A percentile compares a stretch with the other conserved stretches of the same genome.
These are phyloP conservation scores for Sugiyamaella castrensis DNA, from an alignment of 1,139 yeast species.

Conservation along the genomic window DNA sequence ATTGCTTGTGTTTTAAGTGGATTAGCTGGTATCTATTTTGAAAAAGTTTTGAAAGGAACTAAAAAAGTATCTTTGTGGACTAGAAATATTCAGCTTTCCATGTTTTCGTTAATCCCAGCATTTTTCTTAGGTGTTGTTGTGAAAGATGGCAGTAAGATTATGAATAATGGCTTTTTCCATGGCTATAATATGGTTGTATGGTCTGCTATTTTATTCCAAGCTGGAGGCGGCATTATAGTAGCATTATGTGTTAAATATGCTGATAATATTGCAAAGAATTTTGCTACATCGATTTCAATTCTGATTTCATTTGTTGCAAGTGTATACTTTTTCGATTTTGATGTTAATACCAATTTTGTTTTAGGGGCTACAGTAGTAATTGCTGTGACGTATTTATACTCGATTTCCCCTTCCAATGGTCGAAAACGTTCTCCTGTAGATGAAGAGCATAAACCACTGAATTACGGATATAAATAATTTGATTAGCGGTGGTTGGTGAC, in stretches of 20 bases:
- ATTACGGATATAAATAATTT: too few species aligned
- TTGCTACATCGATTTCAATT: conserved; percentile 44
- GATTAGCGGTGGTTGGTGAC: too few species aligned
- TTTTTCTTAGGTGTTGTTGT: conserved; percentile 38
- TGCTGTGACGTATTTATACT: conserved; percentile 40
- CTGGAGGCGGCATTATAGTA: conserved; percentile 43
- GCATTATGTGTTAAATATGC: conserved; percentile 45
- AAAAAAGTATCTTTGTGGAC: conserved; percentile 40
- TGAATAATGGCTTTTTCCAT: conserved; percentile 40
- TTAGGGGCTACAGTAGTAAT: conserved; percentile 41
- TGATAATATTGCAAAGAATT: conserved; percentile 44
- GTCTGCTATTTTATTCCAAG: conserved; percentile 41
- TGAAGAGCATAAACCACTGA: conserved; percentile 7
- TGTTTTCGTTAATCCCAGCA: conserved; percentile 43
- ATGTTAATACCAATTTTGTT: conserved; percentile 37
- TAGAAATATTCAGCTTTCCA: conserved; percentile 41
- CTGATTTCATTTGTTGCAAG: conserved; percentile 41
- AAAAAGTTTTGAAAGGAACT: conserved; percentile 42
- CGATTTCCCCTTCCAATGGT: conserved; percentile 14
- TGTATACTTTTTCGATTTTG: conserved; percentile 38
- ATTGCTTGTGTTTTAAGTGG: conserved; percentile 42
- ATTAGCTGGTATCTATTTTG: conserved; percentile 45
- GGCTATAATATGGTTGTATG: conserved; percentile 42
- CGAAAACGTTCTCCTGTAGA: background rate
- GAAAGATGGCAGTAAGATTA: conserved; percentile 38